Conservation (phyloP, 1,139 yeast species). For the Ashbya aceris region DNA sequence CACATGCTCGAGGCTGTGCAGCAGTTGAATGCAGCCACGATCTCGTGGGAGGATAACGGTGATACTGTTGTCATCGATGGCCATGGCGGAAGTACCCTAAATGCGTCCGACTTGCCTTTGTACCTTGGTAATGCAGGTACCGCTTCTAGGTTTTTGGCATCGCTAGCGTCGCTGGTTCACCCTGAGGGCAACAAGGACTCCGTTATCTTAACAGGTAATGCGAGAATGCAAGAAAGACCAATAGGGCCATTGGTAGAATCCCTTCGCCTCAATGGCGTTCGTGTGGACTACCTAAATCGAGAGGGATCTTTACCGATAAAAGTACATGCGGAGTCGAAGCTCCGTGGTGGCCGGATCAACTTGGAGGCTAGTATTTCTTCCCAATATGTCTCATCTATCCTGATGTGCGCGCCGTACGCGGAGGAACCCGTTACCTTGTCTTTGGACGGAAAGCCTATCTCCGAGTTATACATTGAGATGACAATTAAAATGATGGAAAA, state of each 20-base stretch:
- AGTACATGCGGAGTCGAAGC: slow-evolving; percentile 59
- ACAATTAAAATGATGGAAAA: slow-evolving; percentile 90
- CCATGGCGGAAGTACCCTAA: slow-evolving; percentile 66
- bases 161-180: slow-evolving; percentile 76
- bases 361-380: slow-evolving; percentile 94
- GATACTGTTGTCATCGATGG: slow-evolving; percentile 81
- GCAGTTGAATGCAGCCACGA: slow-evolving; percentile 70
- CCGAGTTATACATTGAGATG: slow-evolving; percentile 94
- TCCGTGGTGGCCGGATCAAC: slow-evolving; percentile 87
- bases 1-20: slow-evolving; percentile 88
- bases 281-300: slow-evolving; percentile 58
- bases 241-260: slow-evolving; percentile 96
- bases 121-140: slow-evolving; percentile 98
- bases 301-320: slow-evolving; percentile 82
- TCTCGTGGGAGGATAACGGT: slow-evolving; percentile 75
- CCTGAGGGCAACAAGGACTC: slow-evolving; percentile 35
- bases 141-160: slow-evolving; percentile 87
- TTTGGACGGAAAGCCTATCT: slow-evolving; percentile 93
- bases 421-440: slow-evolving; percentile 76
- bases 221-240: slow-evolving; percentile 97
- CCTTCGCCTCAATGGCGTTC: slow-evolving; percentile 66
- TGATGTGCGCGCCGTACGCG: slow-evolving; percentile 98
- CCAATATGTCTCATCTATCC: slow-evolving; percentile 90
- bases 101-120: slow-evolving; percentile 51
- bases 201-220: slow-evolving; percentile 80